Percentiles rank a stretch among this genome's conserved stretches.
These are phyloP conservation scores for Fraxinus albicans DNA, from an alignment of 305 asterid species.

Conservation along the genomic window DNA sequence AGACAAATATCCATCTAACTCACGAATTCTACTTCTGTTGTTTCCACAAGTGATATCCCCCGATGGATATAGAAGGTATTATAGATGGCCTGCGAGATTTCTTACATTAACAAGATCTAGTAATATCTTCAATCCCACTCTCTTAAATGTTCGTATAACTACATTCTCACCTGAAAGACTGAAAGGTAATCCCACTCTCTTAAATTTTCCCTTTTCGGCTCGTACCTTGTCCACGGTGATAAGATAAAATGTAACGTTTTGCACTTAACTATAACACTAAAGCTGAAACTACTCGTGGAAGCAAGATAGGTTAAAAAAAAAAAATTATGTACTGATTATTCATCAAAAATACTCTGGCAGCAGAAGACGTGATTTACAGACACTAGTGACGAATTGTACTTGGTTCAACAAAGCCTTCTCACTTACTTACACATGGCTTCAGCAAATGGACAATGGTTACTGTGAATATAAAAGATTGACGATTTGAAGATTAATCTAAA, in stretches of 20 bases:
- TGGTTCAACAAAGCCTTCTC: not conserved
- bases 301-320: not conserved
- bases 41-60: not conserved
- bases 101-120: not conserved
- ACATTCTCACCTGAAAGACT: not conserved
- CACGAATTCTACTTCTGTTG: not conserved
- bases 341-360: not conserved
- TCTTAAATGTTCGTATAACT: not conserved
- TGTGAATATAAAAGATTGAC: not conserved
- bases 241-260: not conserved
- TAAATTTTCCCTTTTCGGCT: not conserved
- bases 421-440: not conserved
- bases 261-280: not conserved
- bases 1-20: not conserved
- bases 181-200: not conserved
- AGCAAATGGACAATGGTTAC: not conserved
- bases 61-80: not conserved
- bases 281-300: constrained; percentile 7
- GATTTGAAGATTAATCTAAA: not conserved
- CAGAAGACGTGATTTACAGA: not conserved
- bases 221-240: not conserved
- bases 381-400: not conserved
- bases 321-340: not conserved
- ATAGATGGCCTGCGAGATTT: not conserved
- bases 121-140: not conserved